Conservation (phyloP, 768 basidiomycete genomes). For the Dentipellis sp. region DNA sequence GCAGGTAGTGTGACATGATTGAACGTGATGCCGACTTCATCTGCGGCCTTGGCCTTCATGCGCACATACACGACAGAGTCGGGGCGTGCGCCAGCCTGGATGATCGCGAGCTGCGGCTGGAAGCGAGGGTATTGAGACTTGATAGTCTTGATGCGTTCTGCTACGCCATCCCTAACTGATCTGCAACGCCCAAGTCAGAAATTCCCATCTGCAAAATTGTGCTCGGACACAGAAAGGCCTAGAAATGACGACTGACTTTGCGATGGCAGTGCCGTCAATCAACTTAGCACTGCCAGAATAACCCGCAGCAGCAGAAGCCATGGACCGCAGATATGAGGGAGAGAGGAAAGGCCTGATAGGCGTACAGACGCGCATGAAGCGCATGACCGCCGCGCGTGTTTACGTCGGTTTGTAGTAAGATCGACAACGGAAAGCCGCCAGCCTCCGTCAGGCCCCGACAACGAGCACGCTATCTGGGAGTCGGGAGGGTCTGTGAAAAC, state of each 20-base stretch:
- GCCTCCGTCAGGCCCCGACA: neutral
- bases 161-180: constrained; percentile 69
- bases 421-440: neutral
- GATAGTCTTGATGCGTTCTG: constrained; percentile 54
- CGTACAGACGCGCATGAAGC: neutral
- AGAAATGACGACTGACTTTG: constrained; percentile 50
- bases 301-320: constrained; percentile 17
- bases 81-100: constrained; percentile 88
- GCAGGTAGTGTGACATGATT: constrained; percentile 70
- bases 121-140: constrained; percentile 77
- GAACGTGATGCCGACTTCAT: constrained; percentile 86
- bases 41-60: constrained; percentile 95
- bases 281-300: constrained; percentile 33
- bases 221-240: constrained; percentile 3
- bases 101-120: constrained; percentile 81
- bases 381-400: constrained; percentile 1
- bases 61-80: constrained; percentile 91
- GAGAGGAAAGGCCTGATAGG: constrained; percentile 7
- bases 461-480: neutral
- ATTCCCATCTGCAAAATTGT: neutral
- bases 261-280: constrained; percentile 79
- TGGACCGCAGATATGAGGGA: constrained; percentile 15
- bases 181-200: constrained; percentile 31
- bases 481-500: neutral
- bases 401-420: neutral